Conservation (phyloP, 345 rosid species). For the Mercurialis annua region DNA sequence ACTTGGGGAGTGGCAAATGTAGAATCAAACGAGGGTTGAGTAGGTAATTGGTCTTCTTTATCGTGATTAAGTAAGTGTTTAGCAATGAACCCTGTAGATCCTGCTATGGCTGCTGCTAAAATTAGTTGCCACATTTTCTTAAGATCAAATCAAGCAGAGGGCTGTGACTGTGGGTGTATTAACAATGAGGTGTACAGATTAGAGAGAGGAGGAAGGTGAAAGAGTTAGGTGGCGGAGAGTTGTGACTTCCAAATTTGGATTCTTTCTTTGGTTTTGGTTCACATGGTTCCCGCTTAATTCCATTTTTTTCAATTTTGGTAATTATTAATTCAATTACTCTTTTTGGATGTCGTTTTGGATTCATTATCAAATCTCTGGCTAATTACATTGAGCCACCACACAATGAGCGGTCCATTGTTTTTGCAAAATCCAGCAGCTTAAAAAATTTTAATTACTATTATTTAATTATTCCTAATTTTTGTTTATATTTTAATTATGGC, state of each 20-base stretch:
- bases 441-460: too few species aligned
- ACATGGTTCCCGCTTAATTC: slow-evolving; percentile 21
- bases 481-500: too few species aligned
- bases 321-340: too few species aligned
- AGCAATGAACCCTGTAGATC: slow-evolving; percentile 62
- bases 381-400: too few species aligned
- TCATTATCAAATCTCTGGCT: too few species aligned
- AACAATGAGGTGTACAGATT: background rate
- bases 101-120: slow-evolving; percentile 71
- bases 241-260: slow-evolving; percentile 15
- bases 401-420: too few species aligned
- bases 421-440: too few species aligned
- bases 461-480: too few species aligned
- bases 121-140: slow-evolving; percentile 69
- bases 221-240: slow-evolving; percentile 6
- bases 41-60: slow-evolving; percentile 5
- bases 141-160: background rate
- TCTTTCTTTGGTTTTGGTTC: background rate
- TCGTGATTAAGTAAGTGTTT: slow-evolving; percentile 40
- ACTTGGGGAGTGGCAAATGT: slow-evolving; percentile 17
- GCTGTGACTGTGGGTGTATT: background rate
- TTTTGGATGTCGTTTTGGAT: too few species aligned
- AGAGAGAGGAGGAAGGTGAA: background rate
- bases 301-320: background rate
- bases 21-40: slow-evolving; percentile 4